A percentile compares a stretch with the other conserved stretches of the same genome.
phyloP scores from a whole-genome alignment of 169 alveolate species.

The Plasmodium gonderi region DNA sequence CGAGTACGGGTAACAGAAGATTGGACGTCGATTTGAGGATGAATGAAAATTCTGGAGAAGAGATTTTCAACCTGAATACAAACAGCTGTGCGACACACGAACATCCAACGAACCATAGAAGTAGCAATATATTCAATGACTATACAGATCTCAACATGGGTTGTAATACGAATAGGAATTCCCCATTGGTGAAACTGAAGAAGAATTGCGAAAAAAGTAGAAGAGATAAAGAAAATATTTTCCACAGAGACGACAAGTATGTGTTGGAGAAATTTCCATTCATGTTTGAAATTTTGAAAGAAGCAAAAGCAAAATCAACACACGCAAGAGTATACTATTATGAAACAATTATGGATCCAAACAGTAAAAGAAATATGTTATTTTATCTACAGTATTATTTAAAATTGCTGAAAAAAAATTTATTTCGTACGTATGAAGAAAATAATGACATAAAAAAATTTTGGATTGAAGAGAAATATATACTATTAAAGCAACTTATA shows the following conservation, averaged over 20 bases:
- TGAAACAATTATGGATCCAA: conserved; percentile 68
- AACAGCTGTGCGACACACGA: background rate
- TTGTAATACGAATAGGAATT: too few relatives aligned
- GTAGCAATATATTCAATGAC: background rate
- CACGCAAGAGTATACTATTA: conserved; percentile 32
- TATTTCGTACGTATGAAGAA: conserved; percentile 40
- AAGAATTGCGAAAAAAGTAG: background rate
- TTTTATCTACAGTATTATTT: conserved; percentile 68
- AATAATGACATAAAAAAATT: conserved; percentile 16
- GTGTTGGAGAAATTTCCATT: conserved; percentile 58
- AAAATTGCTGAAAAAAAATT: conserved; percentile 24
- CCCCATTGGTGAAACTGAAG: background rate
- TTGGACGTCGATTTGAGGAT: background rate
- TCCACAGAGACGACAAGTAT: conserved; percentile 47
- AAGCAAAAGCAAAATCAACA: conserved; percentile 23
- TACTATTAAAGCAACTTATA: conserved; percentile 37
- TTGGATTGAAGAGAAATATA: conserved; percentile 59
- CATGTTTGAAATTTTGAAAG: conserved; percentile 47
- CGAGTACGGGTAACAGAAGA: background rate
- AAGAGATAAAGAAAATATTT: background rate
- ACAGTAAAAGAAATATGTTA: conserved; percentile 49
- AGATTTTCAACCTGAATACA: background rate
- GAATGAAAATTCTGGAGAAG: background rate
- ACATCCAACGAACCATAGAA: background rate
- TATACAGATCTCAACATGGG: too few relatives aligned